Base-by-base conservation (phyloP, 1,139 yeast genomes). In the Yamadazyma pseudoaaseri region DNA sequence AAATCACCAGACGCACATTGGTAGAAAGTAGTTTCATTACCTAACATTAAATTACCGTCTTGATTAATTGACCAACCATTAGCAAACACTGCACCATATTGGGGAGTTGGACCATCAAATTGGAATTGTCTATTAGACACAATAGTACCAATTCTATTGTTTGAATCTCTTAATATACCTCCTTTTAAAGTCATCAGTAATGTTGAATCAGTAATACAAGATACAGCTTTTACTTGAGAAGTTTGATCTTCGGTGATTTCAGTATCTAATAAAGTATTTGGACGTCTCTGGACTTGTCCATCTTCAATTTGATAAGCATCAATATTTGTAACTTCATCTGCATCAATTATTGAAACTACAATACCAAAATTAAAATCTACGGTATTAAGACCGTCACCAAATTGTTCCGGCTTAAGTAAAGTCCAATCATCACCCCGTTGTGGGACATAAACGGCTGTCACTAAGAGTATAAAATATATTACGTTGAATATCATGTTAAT, bases 21-120 rank as follows among this genome's bases (percentile, higher is more conserved):
- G 44, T 52, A 68, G 41, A 70, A 69, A 24, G 49, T 48, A 3
- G 61, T 50, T 20, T 54, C 50, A 33, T 54, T 43, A 18, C 73
- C 73, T 28, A 68, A 50, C 6, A 66, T 62, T 39, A 69, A 56
- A 39, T 56, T 54, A 3, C 72, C 73, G 5, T 55, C 44, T 8
- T 42, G 35, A n/a, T 71, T 59, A 20, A 68, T 54, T 13, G 64
- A 56, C 73, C 73, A 68, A 3, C 73, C 74, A 20, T 66, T 62
- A 25, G 73, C 71, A 38, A 55, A 66, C 15, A 66, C 43, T 6
- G 72, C 50, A 14, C 72, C 73, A 41, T 56, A 55, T 47, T 64
- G 72, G 24, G 73, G 73, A 15, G 64, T 57, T 11, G 73, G 70
- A 3, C 72, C 71, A 44, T 70, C 75, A 40, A 70, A 69, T 48